A percentile compares a stretch with the other conserved stretches of the same genome.
These are phyloP conservation scores for Zancudomyces culisetae DNA, from an alignment of 371 early-diverging fungal genomes.

Conservation along the genomic window DNA sequence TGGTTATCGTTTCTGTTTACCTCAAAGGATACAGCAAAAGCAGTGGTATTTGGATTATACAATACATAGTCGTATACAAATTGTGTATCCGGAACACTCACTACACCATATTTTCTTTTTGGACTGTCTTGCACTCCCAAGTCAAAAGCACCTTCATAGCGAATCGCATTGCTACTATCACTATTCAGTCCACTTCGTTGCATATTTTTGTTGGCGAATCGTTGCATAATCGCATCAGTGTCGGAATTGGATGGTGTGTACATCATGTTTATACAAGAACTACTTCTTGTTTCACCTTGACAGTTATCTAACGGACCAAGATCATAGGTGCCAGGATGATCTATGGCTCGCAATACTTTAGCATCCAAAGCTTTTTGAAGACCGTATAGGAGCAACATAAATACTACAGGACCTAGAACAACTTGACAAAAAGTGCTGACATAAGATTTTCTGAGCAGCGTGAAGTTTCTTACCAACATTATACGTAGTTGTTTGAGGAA, in stretches of 20 bases:
- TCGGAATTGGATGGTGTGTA: background rate
- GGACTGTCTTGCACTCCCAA: background rate
- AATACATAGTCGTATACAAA: background rate
- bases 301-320: background rate
- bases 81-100: background rate
- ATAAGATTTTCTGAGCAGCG: background rate
- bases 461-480: background rate
- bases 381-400: background rate
- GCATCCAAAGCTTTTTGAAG: background rate
- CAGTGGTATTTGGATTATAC: conserved; percentile 1
- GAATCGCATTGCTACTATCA: background rate
- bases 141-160: conserved; percentile 1
- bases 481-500: background rate
- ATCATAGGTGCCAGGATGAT: background rate
- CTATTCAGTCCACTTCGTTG: background rate
- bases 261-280: conserved; percentile 1
- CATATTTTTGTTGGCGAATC: background rate
- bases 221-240: background rate
- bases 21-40: background rate
- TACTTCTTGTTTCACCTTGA: background rate
- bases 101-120: background rate
- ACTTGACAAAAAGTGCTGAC: background rate
- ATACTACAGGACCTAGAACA: conserved; percentile 1
- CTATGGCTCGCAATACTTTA: background rate
- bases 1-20: background rate